Conservation (phyloP, 225 moss, liverwort and hornwort genomes). For the Climacium dendroides region DNA sequence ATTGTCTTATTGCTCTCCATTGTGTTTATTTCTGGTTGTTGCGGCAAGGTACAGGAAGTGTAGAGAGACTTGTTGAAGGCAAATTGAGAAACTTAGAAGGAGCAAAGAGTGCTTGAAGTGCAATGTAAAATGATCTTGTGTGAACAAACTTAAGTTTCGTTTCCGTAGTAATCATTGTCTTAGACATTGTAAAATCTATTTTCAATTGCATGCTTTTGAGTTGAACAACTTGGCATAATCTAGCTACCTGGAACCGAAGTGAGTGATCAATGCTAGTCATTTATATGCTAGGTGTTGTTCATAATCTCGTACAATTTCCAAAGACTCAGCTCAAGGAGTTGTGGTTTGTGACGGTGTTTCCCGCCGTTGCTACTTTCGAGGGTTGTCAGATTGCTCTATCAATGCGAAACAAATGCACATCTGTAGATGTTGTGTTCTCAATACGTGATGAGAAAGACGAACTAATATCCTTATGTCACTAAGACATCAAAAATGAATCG, state of each 20-base stretch:
- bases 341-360: background rate
- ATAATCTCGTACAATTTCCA: background rate
- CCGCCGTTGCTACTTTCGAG: background rate
- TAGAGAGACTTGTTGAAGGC: background rate
- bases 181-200: background rate
- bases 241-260: background rate
- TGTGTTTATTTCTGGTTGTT: background rate
- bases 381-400: background rate
- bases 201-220: background rate
- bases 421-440: background rate
- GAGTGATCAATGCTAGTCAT: background rate
- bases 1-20: background rate
- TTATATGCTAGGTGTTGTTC: background rate
- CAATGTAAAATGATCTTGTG: background rate
- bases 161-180: background rate
- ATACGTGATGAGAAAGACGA: background rate
- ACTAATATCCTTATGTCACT: background rate
- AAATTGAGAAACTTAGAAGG: background rate
- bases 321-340: background rate
- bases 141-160: background rate
- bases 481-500: background rate
- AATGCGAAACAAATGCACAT: background rate
- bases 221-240: background rate
- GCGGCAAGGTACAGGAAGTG: background rate
- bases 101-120: background rate